Conservation (phyloP, 768 basidiomycete genomes). For the Pleurotus eryngii region DNA sequence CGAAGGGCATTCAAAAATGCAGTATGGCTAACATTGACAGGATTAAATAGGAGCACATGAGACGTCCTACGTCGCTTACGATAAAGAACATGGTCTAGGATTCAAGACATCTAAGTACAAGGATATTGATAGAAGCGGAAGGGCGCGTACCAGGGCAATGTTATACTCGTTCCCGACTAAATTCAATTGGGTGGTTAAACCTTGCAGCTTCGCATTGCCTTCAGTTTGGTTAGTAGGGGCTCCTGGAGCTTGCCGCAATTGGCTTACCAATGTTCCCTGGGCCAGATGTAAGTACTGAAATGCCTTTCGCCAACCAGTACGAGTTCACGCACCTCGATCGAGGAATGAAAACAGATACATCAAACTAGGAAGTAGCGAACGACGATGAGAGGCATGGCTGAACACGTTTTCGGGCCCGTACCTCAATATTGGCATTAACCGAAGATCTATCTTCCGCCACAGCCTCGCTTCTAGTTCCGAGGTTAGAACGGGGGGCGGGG, state of each 20-base stretch:
- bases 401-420: background rate
- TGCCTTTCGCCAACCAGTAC: too few relatives aligned
- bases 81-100: slow-evolving; percentile 68
- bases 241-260: background rate
- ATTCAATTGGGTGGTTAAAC: slow-evolving; percentile 51
- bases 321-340: slow-evolving; percentile 48
- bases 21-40: slow-evolving; percentile 41
- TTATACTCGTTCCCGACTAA: slow-evolving; percentile 62
- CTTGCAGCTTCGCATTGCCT: slow-evolving; percentile 69
- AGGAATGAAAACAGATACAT: slow-evolving; percentile 65
- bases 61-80: slow-evolving; percentile 32
- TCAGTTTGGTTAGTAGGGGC: slow-evolving; percentile 10
- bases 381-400: background rate
- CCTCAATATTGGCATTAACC: slow-evolving; percentile 53
- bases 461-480: slow-evolving; percentile 48
- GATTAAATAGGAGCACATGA: background rate
- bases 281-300: too few relatives aligned
- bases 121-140: background rate
- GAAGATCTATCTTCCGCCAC: slow-evolving; percentile 56
- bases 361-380: slow-evolving; percentile 22
- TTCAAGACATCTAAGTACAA: background rate
- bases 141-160: slow-evolving; percentile 54
- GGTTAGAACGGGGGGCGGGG: slow-evolving; percentile 43
- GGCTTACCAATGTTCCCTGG: slow-evolving; percentile 54
- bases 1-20: slow-evolving; percentile 65